phyloP scores from a whole-genome alignment of 176 grass and related monocot genomes.

The Carex cristatella region DNA sequence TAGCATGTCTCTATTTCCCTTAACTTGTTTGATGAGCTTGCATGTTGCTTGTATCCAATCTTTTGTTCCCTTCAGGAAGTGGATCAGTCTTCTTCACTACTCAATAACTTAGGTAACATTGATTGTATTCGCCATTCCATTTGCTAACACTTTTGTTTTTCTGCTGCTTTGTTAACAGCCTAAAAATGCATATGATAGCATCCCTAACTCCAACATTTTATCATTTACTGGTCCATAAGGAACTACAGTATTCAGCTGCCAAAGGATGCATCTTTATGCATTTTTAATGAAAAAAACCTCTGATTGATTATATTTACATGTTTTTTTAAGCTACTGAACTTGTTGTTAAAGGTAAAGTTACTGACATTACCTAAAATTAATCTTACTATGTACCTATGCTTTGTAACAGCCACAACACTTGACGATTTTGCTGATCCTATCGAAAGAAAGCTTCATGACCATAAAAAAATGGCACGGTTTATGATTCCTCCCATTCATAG shows the following conservation, averaged over 20 bases:
- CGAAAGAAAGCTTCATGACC: not conserved
- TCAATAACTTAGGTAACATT: not conserved
- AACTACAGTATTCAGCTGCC: not conserved
- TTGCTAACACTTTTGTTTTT: not conserved
- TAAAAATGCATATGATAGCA: not conserved
- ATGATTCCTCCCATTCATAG: not conserved
- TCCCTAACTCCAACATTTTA: not conserved
- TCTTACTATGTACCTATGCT: not conserved
- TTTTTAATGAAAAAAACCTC: not conserved
- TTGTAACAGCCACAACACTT: not conserved
- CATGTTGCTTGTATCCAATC: not conserved
- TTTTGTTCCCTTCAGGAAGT: not conserved
- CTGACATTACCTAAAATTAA: not conserved
- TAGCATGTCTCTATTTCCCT: not conserved
- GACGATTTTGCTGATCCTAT: not conserved
- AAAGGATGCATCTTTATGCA: not conserved
- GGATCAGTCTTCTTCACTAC: not conserved
- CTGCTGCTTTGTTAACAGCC: not conserved
- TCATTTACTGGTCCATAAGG: not conserved
- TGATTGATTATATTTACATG: not conserved
- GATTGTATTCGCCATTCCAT: not conserved
- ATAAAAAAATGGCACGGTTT: not conserved
- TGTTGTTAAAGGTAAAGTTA: not conserved
- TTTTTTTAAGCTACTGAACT: not conserved
- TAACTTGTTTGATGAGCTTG: not conserved